phyloP scores from a whole-genome alignment of 2,329 filamentous ascomycete genomes.

The Nannizzia gypsea region DNA sequence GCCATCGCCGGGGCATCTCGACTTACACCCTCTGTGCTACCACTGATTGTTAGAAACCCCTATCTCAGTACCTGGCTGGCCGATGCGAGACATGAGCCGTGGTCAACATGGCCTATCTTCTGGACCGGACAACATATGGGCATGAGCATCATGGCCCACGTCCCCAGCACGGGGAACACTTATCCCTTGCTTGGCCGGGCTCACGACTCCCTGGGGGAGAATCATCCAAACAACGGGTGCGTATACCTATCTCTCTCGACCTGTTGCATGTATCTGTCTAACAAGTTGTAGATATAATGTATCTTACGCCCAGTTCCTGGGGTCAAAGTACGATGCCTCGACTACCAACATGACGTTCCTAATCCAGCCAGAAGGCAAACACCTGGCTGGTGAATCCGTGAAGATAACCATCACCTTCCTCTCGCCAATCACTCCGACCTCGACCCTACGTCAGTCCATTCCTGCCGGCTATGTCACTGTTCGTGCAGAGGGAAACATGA shows the following conservation, averaged over 20 bases:
- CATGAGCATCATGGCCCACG: slow-evolving; percentile 50
- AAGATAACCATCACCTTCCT: slow-evolving; percentile 51
- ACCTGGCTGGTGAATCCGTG: slow-evolving; percentile 19
- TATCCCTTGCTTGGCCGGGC: slow-evolving; percentile 55
- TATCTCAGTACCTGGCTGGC: slow-evolving; percentile 66
- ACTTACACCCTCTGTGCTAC: slow-evolving; percentile 53
- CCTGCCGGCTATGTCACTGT: slow-evolving; percentile 72
- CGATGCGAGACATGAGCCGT: slow-evolving; percentile 62
- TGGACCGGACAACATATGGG: slow-evolving; percentile 61
- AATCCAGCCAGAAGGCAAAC: slow-evolving; percentile 34
- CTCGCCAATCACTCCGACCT: slow-evolving; percentile 70
- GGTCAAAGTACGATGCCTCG: slow-evolving; percentile 55
- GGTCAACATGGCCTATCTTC: slow-evolving; percentile 79
- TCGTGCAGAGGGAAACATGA: slow-evolving; percentile 53
- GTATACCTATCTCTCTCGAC: slow-evolving; percentile 6
- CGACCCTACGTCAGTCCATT: slow-evolving; percentile 65
- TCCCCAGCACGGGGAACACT: slow-evolving; percentile 47
- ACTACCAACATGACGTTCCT: slow-evolving; percentile 57
- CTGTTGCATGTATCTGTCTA: neutral
- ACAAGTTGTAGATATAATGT: slow-evolving; percentile 37
- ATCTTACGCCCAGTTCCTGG: slow-evolving; percentile 47
- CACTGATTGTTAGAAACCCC: slow-evolving; percentile 62
- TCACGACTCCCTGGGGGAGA: slow-evolving; percentile 46
- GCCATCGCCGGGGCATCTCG: slow-evolving; percentile 38
- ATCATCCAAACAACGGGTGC: slow-evolving; percentile 27